Evolutionary conservation across 2,329 filamentous ascomycete species (phyloP), one percentile per base, ranked within the genome.

Genomic region (Metarhizium rileyi): DNA sequence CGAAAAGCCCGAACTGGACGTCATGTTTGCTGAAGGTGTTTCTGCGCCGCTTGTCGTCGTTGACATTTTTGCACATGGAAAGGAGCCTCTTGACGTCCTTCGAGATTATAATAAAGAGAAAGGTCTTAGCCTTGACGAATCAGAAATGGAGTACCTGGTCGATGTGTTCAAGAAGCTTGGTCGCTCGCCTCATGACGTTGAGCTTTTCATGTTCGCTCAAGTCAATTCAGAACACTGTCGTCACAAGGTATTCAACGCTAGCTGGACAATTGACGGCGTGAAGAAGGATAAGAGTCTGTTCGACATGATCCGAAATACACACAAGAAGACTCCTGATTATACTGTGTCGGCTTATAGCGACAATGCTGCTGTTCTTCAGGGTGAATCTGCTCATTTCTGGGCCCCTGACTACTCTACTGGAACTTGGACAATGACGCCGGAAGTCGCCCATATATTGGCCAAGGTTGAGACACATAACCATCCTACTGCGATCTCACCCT

Each of bases 391-490:
- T 28, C 61, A 68, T 46, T 67, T 87, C 63, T 97, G 91, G 91
- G 86, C 89, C 1, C 93, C 93, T 4, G 87, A 93, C 61, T 84
- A 90, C 57, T 76, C 82, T 35, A 95, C 87, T 4, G 88, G 90
- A 27, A 85, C 87, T 58, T 98, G 91, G 91, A 86, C 78, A 59
- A 80, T 91, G 52, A 88, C 80, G 20, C 93, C 88, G 60, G 93
- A 98, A 70, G 74, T 81, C 23, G 84, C 95, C 20, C 88, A 96
- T 64, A 86, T 90, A 59, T 73, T 98, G 44, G 84, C 84, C 65
- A 98, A 98, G 72, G 93, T 97, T 46, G 93, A 98, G 72, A 97
- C 93, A 2, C 91, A 97, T 71, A 97, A 97, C 67, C 91, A 97
- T 63, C 91, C 91, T 2, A 97, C 93, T 5, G 91, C 91, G 8